Percentiles rank a stretch among this genome's conserved stretches.
These are phyloP conservation scores for Stipa capillata DNA, from an alignment of 176 grass and related monocot species.

Conservation along the genomic window DNA sequence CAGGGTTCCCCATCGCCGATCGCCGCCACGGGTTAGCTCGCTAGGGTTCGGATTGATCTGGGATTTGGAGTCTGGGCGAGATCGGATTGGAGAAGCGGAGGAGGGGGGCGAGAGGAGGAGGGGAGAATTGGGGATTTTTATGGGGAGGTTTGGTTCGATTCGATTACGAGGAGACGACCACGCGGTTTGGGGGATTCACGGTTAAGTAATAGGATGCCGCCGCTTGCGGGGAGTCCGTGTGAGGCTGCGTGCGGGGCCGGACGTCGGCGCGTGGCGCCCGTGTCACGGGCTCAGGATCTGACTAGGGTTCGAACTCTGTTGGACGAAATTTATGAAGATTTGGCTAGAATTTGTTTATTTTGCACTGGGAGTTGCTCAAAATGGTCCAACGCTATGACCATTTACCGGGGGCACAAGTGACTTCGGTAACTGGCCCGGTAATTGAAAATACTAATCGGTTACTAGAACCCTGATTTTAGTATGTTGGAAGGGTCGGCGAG, in stretches of 20 bases:
- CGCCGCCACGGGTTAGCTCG: background rate
- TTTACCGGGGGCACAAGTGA: no score
- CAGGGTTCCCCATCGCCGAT: slow-evolving; percentile 89
- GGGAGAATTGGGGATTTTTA: background rate
- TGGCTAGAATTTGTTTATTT: no score
- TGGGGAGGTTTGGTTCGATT: background rate
- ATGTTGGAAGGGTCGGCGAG: no score
- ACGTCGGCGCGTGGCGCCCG: background rate
- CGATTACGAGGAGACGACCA: background rate
- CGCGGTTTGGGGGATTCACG: slow-evolving; percentile 27
- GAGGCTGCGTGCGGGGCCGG: background rate
- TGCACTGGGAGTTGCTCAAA: no score
- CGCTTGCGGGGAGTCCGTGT: background rate
- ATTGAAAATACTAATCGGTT: no score
- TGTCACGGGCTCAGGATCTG: background rate
- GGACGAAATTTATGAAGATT: no score
- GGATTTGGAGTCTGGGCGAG: background rate
- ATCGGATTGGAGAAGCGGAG: background rate
- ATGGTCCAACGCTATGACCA: no score
- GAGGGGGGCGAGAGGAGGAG: background rate
- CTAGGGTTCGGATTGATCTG: background rate
- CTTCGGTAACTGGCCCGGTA: no score
- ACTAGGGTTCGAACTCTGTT: no score
- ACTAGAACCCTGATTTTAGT: no score
- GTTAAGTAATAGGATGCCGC: slow-evolving; percentile 1